phyloP scores from a whole-genome alignment of 352 stramenopile genomes.

The Phytopythium oedochilum region DNA sequence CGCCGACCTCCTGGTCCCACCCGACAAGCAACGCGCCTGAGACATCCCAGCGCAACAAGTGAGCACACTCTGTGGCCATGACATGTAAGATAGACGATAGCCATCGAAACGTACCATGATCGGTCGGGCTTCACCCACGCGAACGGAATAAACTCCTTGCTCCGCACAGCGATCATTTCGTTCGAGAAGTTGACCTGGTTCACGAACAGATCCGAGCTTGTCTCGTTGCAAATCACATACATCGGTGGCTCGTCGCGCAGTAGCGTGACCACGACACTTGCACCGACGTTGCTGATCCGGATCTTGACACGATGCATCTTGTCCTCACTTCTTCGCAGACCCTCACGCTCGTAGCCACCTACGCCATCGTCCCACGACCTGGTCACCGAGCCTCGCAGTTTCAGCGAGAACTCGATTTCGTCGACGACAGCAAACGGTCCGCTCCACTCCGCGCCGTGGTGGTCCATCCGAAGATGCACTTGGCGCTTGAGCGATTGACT shows the following conservation, averaged over 20 bases:
- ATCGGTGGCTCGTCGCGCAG: slow-evolving; percentile 74
- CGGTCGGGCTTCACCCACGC: slow-evolving; percentile 76
- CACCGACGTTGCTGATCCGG: slow-evolving; percentile 68
- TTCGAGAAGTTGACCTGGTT: slow-evolving; percentile 65
- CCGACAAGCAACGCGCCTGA: slow-evolving; percentile 65
- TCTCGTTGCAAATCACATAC: slow-evolving; percentile 85
- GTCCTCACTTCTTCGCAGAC: slow-evolving; percentile 33
- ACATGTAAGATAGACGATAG: no score
- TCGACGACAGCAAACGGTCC: slow-evolving; percentile 76
- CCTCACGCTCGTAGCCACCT: slow-evolving; percentile 29
- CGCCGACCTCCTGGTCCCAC: slow-evolving; percentile 42
- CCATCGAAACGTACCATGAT: slow-evolving; percentile 51
- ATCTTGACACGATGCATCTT: slow-evolving; percentile 71
- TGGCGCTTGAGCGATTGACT: slow-evolving; percentile 46
- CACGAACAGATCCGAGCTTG: slow-evolving; percentile 65
- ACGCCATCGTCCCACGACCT: slow-evolving; percentile 41
- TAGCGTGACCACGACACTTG: slow-evolving; percentile 80
- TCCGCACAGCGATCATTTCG: slow-evolving; percentile 56
- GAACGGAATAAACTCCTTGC: slow-evolving; percentile 72
- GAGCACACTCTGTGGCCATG: background rate
- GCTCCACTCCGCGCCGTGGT: slow-evolving; percentile 74
- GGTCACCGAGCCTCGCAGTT: slow-evolving; percentile 55
- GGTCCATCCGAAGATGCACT: slow-evolving; percentile 75
- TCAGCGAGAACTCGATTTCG: slow-evolving; percentile 84
- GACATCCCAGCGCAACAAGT: background rate